phyloP scores from a whole-genome alignment of 495 filamentous ascomycete genomes.

The Sabuloglossum arenarium region DNA sequence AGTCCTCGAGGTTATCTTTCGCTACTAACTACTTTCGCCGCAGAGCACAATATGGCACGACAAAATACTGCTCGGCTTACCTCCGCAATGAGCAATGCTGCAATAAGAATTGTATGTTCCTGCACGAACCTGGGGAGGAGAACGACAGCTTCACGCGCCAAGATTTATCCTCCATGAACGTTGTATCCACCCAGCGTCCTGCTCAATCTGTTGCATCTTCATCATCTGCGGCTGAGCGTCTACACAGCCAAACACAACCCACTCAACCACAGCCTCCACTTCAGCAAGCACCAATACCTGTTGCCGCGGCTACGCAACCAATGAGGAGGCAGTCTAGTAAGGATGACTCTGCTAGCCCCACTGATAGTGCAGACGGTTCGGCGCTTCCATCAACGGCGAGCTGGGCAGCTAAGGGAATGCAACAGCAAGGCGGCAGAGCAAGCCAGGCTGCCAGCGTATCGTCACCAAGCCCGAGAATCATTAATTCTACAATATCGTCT shows the following conservation, averaged over 20 bases:
- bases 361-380: conserved; percentile 44
- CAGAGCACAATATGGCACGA: conserved; percentile 89
- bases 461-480: conserved; percentile 58
- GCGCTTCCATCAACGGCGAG: conserved; percentile 82
- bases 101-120: conserved; percentile 90
- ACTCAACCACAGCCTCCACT: conserved; percentile 25
- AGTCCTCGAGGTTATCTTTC: conserved; percentile 2
- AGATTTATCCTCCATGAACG: conserved; percentile 91
- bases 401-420: conserved; percentile 67
- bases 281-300: conserved; percentile 22
- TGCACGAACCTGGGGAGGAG: conserved; percentile 92
- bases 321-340: conserved; percentile 57
- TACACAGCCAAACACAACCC: conserved; percentile 13
- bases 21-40: conserved; percentile 11
- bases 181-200: conserved; percentile 56
- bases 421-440: conserved; percentile 42
- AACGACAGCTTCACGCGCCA: conserved; percentile 91
- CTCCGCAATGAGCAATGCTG: conserved; percentile 79
- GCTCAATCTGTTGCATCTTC: conserved; percentile 14
- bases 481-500: conserved; percentile 34
- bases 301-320: conserved; percentile 38
- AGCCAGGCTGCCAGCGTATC: conserved; percentile 63
- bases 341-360: conserved; percentile 42
- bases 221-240: conserved; percentile 15
- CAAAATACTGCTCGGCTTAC: conserved; percentile 97